These are phyloP conservation scores for Geranomyces michiganensis DNA, from an alignment of 192 early-diverging fungal genomes.

Conservation along the genomic window DNA sequence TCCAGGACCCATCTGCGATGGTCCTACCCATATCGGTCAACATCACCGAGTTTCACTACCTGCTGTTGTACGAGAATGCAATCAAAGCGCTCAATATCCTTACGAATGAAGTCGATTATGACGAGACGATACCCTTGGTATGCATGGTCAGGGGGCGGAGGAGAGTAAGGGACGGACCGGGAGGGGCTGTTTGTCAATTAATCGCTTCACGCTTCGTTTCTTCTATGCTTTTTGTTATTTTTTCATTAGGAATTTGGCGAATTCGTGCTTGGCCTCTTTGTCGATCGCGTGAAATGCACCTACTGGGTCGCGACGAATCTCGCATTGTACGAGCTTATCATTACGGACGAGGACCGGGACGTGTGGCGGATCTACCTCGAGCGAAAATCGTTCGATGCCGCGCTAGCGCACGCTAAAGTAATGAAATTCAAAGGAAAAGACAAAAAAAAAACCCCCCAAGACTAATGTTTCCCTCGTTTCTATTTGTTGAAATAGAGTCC, in stretches of 20 bases:
- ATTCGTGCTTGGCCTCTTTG: slow-evolving; percentile 64
- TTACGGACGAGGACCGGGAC: slow-evolving; percentile 90
- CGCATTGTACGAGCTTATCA: slow-evolving; percentile 85
- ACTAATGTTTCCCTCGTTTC: not conserved
- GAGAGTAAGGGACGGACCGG: too few species aligned
- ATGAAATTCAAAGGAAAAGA: not conserved
- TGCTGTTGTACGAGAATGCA: slow-evolving; percentile 79
- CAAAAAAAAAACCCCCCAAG: not conserved
- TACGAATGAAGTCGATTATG: slow-evolving; percentile 81
- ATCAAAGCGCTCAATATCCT: slow-evolving; percentile 79
- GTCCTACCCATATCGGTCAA: slow-evolving; percentile 77
- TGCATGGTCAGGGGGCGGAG: not conserved
- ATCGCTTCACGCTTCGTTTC: too few species aligned
- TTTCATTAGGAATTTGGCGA: slow-evolving; percentile 60
- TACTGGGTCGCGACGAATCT: slow-evolving; percentile 90
- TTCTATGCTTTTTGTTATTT: slow-evolving; percentile 8
- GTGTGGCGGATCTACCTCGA: slow-evolving; percentile 91
- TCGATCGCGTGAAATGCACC: slow-evolving; percentile 79
- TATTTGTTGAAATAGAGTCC: slow-evolving; percentile 17
- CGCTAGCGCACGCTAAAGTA: slow-evolving; percentile 78
- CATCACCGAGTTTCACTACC: slow-evolving; percentile 86
- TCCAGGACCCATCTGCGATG: not conserved
- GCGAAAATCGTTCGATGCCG: slow-evolving; percentile 79
- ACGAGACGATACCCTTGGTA: slow-evolving; percentile 77
- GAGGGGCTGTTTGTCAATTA: too few species aligned